Base-by-base conservation (phyloP, 2,329 filamentous ascomycete genomes). In the Aureobasidium pullulans region DNA sequence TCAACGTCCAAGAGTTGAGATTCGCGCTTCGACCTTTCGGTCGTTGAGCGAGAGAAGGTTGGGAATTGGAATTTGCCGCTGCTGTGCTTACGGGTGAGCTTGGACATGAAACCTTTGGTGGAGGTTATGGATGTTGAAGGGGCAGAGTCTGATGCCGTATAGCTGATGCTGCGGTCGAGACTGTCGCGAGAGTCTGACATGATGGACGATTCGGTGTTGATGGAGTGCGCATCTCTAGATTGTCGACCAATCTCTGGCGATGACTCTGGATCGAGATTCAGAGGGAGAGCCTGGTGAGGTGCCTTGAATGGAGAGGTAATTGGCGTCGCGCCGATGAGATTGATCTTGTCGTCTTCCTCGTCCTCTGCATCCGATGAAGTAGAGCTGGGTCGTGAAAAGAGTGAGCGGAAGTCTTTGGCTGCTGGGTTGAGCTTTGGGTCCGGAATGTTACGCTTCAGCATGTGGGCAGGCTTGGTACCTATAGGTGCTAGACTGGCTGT, bases 381-480 rank as follows among this genome's bases (percentile, higher is more conserved):
- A 8, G 52, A 56, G 16, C 56, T 69, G 1, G 43, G 44, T 69
- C 67, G 66, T 1, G 63, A 63, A 61, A 94, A 83, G 39, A 85
- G 81, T 9, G 81, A 86, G 73, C 88, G 93, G 70, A 97, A 97
- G 0, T 88, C 89, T 8, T 92, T 92, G 0, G 93, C 94, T 6
- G 89, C 84, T 7, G 94, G 94, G 67, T 99, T 97, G 31, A 97
- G 80, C 66, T 81, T 80, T 88, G 90, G 3, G 9, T 57, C 53
- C 5, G 60, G 54, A 11, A 49, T 6, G 15, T 31, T 29, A n/a
- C 50, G 44, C 32, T 48, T 46, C n/a, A 49, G 58, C 48, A 60
- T 47, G 11, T 64, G 53, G 86, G 85, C 48, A 4, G 71, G 71
- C 56, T 65, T 70, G 2, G 90, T 95, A 28, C 93, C 93, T 64